phyloP scores from a whole-genome alignment of 2,329 filamentous ascomycete genomes.

The Sclerotinia minor region DNA sequence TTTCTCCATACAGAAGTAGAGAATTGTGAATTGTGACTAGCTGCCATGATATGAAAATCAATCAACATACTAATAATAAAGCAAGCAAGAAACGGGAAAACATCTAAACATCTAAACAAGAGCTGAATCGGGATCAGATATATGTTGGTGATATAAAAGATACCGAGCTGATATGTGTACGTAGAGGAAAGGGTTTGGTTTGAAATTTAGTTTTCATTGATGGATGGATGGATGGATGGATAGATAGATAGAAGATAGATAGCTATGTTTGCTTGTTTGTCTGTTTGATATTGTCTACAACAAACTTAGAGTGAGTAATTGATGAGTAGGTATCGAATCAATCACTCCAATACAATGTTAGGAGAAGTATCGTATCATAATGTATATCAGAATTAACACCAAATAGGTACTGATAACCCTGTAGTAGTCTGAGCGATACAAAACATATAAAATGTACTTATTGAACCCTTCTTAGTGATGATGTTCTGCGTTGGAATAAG shows the following conservation, averaged over 20 bases:
- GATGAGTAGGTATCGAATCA: neutral
- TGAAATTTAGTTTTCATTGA: neutral
- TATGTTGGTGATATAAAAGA: conserved; percentile 3
- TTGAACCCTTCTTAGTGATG: neutral
- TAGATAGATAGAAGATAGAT: too few species aligned
- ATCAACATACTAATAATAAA: neutral
- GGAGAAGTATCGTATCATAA: neutral
- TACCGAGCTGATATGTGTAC: neutral
- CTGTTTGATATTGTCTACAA: neutral
- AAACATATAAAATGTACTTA: conserved; percentile 8
- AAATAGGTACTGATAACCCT: neutral
- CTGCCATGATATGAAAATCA: neutral
- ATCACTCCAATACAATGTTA: neutral
- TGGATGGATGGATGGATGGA: neutral
- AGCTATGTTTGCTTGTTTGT: neutral
- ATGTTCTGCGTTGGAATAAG: neutral
- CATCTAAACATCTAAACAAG: neutral
- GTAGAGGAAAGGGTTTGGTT: neutral
- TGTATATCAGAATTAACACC: neutral
- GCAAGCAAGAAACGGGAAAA: neutral
- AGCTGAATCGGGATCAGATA: neutral
- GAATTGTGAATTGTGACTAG: neutral
- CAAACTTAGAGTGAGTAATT: neutral
- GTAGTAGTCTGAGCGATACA: neutral
- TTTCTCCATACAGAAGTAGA: neutral